Evolutionary conservation across 306 rosid species (phyloP), one percentile per base, ranked within the genome.

Genomic region (Parietaria judaica): DNA sequence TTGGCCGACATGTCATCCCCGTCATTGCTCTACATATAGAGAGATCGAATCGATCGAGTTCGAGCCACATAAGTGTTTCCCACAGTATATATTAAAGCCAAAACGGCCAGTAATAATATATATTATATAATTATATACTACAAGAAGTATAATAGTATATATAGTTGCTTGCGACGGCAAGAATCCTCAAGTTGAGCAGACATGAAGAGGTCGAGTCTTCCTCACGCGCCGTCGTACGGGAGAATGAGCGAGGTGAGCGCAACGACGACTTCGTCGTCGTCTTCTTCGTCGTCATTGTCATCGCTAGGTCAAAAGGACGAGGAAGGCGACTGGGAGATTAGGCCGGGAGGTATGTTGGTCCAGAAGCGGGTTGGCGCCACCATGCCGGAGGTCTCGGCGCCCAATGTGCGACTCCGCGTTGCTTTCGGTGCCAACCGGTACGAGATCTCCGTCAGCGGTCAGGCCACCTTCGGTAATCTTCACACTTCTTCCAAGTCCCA

Each of bases 341-440:
- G 97, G 51, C 95, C 97, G 0, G 88, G 94, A 31, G 95, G 95
- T 66, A 87, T 90, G 95, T 13, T 90, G 63, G 97, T 90, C 1
- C 95, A 90, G 76, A 81, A 77, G 67, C 70, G 87, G 14, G 56
- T 11, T 14, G 76, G 36, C 1, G 60, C 8, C 15, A 74, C 36
- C 1, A 60, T 62, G 39, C 13, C 70, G 6, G 81, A 79, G 3
- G 49, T 63, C 61, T 54, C 70, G 10, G 44, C 68, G 0, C 74
- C 79, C 13, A 79, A 58, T 60, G 56, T 84, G 11, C 70, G 79
- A 58, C 84, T 90, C 11, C 78, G 85, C 63, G 72, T 87, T 63
- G 80, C 85, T 2, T 84, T 79, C 39, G 87, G 95, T 1, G 85
- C 82, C 3, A 57, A 75, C 35, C 79, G 94, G 35, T 71, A 79